Evolutionary conservation across 768 basidiomycete species (phyloP).

Genomic region (Pisolithus orientalis): DNA sequence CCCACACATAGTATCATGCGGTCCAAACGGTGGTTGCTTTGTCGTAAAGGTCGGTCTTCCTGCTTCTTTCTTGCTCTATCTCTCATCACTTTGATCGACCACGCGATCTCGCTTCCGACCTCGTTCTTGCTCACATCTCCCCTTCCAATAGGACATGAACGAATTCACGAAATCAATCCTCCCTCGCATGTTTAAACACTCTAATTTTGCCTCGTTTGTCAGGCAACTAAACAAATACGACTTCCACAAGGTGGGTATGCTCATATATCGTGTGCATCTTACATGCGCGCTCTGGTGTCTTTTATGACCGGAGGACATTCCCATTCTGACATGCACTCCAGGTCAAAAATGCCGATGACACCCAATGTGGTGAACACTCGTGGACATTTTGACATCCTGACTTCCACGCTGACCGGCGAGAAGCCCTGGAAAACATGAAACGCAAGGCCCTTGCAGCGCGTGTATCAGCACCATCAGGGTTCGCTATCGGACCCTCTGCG

Average conservation of each 20-base stretch:
- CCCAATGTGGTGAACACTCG: slow-evolving; percentile 57
- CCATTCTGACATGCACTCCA: slow-evolving; percentile 8
- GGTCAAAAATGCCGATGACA: slow-evolving; percentile 83
- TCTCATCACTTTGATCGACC: neutral
- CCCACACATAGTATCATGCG: slow-evolving; percentile 75
- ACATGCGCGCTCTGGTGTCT: too few species aligned
- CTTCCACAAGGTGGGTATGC: slow-evolving; percentile 71
- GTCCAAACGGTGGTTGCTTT: slow-evolving; percentile 78
- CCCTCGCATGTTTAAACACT: slow-evolving; percentile 91
- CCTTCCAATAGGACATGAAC: slow-evolving; percentile 69
- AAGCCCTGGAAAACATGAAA: slow-evolving; percentile 61
- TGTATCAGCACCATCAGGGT: slow-evolving; percentile 21
- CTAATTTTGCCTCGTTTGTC: slow-evolving; percentile 89
- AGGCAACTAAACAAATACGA: slow-evolving; percentile 95
- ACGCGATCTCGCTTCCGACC: neutral
- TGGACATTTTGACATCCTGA: slow-evolving; percentile 52
- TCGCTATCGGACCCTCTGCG: slow-evolving; percentile 17
- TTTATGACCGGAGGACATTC: too few species aligned
- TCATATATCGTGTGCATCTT: neutral
- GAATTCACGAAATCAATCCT: slow-evolving; percentile 90
- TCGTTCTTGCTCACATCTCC: slow-evolving; percentile 3
- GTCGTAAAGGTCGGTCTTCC: slow-evolving; percentile 61
- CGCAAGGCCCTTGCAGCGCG: slow-evolving; percentile 44
- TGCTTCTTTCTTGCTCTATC: neutral
- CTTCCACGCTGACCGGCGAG: slow-evolving; percentile 45